Base-by-base conservation (phyloP, 2,329 filamentous ascomycete genomes). In the Remersonia thermophila region DNA sequence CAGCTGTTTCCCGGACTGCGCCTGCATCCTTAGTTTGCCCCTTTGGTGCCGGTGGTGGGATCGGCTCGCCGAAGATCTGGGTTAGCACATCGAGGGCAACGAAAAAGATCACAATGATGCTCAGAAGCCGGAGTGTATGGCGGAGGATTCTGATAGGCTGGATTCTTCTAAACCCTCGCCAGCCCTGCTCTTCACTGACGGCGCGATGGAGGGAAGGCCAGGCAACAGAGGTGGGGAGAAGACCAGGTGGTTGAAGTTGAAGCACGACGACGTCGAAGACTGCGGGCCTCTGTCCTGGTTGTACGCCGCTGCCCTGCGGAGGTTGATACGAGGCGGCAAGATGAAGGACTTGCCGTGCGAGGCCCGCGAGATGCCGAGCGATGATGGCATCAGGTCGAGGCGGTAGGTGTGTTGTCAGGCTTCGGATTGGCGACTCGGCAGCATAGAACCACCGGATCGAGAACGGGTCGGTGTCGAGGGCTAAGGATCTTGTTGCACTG, bases 181-280 rank as follows among this genome's bases (percentile, higher is more conserved):
- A 60, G 14, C 66, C 64, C 33, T 74, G 70, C 57, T 77, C 51
- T 77, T 71, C 51, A 74, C 73, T 42, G 77, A 69, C 11, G 76
- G 76, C 26, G 80, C 63, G 36, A 82, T 66, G 11, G 73, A 76
- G 10, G 80, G 83, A 33, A 86, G 69, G 44, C 73, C 73, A 2
- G 80, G 81, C 2, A 78, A 89, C 25, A 71, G 71, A 3, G 80
- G 78, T 17, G 80, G 82, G 1, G 67, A 68, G 55, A 74, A 77
- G 47, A 78, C 61, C 27, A 83, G 67, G 44, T 82, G 73, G 49
- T 77, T 77, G 57, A 80, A 77, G 55, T 61, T 73, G 56, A 78
- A 78, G 32, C 72, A 63, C 13, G 74, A 75, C 25, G 68, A 78
- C 17, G 67, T 78, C 33, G 72, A 72, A 16, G 72, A 78, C 8